phyloP scores from a whole-genome alignment of 2,329 filamentous ascomycete genomes.

The Xylaria sp. region DNA sequence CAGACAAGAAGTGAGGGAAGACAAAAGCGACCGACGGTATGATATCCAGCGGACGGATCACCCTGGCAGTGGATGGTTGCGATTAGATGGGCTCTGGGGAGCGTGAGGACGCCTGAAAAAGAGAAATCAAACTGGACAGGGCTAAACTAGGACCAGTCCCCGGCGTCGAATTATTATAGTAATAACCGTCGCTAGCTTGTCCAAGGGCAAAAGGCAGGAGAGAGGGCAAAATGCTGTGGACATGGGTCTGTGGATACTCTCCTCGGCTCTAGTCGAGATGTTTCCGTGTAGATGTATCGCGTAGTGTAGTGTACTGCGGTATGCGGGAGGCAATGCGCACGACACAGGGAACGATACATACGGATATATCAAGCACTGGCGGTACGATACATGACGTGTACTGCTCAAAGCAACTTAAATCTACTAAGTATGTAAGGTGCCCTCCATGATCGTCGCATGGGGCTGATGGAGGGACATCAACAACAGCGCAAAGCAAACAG shows the following conservation, averaged over 20 bases:
- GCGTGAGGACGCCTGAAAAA: conserved; percentile 9
- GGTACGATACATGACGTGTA: neutral
- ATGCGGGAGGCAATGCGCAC: neutral
- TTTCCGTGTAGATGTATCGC: neutral
- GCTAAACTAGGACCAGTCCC: conserved; percentile 24
- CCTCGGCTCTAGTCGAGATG: neutral
- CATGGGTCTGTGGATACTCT: conserved; percentile 3
- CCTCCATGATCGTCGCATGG: conserved; percentile 19
- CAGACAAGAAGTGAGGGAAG: conserved; percentile 28
- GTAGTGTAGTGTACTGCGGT: neutral
- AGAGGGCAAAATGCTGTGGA: conserved; percentile 12
- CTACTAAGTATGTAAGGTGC: too few species aligned
- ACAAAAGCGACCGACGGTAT: conserved; percentile 32
- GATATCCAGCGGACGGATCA: conserved; percentile 8
- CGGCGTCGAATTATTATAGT: conserved; percentile 24
- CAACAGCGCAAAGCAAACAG: neutral
- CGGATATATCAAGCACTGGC: neutral
- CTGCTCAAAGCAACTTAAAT: neutral
- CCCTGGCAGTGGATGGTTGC: neutral
- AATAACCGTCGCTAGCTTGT: conserved; percentile 33
- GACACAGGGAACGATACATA: too few species aligned
- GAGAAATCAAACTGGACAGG: conserved; percentile 19
- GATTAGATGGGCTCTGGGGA: conserved; percentile 2
- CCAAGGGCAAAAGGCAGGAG: too few species aligned
- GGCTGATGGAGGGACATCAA: neutral